A percentile compares a stretch with the other conserved stretches of the same genome.
phyloP scores from a whole-genome alignment of 2,329 filamentous ascomycete species.

The Biscogniauxia mediterranea region DNA sequence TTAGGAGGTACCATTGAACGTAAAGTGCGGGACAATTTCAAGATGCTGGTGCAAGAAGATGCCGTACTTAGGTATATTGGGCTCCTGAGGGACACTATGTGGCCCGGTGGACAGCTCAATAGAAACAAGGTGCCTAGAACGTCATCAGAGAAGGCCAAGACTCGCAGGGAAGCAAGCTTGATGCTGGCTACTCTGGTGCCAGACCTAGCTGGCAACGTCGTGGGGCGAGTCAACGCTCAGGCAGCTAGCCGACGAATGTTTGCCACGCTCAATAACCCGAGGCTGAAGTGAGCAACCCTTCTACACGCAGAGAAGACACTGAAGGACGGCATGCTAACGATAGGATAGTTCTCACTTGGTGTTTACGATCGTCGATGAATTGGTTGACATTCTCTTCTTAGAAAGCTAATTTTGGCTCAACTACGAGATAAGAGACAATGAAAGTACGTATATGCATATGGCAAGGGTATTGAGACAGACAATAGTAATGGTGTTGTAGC shows the following conservation, averaged over 20 bases:
- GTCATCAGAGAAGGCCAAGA: constrained; percentile 71
- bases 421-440: neutral
- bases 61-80: constrained; percentile 73
- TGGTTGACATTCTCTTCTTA: constrained; percentile 63
- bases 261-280: constrained; percentile 85
- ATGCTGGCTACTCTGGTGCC: constrained; percentile 88
- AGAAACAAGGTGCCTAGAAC: constrained; percentile 58
- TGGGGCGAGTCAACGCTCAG: constrained; percentile 88
- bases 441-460: neutral
- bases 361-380: constrained; percentile 70
- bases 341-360: constrained; percentile 62
- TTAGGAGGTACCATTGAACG: constrained; percentile 94
- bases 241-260: constrained; percentile 85
- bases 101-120: constrained; percentile 67
- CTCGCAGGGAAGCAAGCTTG: constrained; percentile 80
- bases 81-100: constrained; percentile 73
- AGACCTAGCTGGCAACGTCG: constrained; percentile 88
- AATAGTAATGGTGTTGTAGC: neutral
- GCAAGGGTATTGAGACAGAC: neutral
- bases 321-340: constrained; percentile 16
- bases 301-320: neutral
- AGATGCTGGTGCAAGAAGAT: constrained; percentile 72
- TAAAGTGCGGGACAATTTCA: constrained; percentile 84
- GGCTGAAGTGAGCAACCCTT: constrained; percentile 70
- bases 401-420: constrained; percentile 29